A percentile compares a stretch with the other conserved stretches of the same genome.
Conservation (phyloP, 257 asterid genomes). For the Fraxinus cuspidata region DNA sequence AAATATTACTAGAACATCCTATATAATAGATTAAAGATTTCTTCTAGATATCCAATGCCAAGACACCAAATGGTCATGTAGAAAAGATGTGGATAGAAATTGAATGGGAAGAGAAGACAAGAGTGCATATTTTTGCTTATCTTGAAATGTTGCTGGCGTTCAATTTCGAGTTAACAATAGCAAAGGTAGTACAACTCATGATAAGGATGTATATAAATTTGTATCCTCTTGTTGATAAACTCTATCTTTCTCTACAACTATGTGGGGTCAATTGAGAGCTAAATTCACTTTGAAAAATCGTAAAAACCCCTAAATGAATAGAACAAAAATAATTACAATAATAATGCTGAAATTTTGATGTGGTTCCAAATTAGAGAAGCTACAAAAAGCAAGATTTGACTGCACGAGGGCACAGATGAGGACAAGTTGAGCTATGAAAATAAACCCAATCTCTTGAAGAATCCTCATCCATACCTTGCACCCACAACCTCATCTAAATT, state of each 20-base stretch:
- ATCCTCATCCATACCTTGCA: not conserved
- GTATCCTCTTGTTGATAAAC: not conserved
- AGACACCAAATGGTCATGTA: not conserved
- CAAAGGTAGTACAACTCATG: not conserved
- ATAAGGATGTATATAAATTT: not conserved
- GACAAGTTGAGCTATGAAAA: constrained; percentile 8
- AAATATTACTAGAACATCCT: no score
- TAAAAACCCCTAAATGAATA: not conserved
- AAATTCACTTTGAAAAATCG: not conserved
- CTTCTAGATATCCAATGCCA: not conserved
- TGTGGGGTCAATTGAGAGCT: no score
- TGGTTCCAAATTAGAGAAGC: no score
- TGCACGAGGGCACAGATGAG: not conserved
- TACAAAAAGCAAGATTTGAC: not conserved
- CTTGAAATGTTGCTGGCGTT: not conserved
- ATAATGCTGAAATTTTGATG: no score
- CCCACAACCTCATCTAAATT: not conserved
- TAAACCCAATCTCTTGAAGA: not conserved
- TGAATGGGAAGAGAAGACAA: not conserved
- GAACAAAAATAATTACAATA: no score
- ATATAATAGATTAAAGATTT: no score
- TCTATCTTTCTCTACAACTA: no score
- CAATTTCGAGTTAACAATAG: no score
- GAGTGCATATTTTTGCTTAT: not conserved
- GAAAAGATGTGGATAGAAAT: not conserved